Percentiles rank a stretch among this genome's conserved stretches.
These are phyloP conservation scores for Talaromyces thailandensis DNA, from an alignment of 495 filamentous ascomycete species.

Conservation along the genomic window DNA sequence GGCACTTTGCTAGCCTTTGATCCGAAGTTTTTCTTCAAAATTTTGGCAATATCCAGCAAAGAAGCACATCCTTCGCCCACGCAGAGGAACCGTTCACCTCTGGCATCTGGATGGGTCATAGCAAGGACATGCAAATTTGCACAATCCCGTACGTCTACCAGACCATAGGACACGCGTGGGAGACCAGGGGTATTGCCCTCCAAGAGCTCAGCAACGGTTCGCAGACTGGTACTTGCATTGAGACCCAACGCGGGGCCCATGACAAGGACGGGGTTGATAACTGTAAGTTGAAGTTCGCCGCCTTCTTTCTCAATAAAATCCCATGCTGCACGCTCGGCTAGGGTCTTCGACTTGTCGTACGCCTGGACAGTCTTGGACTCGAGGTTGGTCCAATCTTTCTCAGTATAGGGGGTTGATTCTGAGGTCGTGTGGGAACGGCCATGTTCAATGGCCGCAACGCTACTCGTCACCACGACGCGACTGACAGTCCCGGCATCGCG, in stretches of 20 bases:
- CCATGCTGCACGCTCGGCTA: conserved; percentile 28
- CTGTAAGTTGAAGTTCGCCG: conserved; percentile 21
- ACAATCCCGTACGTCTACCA: conserved; percentile 16
- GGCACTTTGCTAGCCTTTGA: neutral
- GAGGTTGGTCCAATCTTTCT: conserved; percentile 32
- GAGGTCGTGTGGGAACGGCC: neutral
- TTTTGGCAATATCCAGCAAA: neutral
- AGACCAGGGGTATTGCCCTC: conserved; percentile 3
- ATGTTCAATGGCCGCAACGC: neutral
- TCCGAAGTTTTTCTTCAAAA: neutral
- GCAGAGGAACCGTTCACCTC: neutral
- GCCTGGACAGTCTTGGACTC: conserved; percentile 7
- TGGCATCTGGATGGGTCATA: neutral
- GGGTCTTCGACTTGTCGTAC: conserved; percentile 31
- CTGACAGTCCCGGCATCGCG: neutral
- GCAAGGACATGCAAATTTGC: conserved; percentile 20
- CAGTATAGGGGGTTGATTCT: conserved; percentile 22
- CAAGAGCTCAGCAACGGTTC: neutral
- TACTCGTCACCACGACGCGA: conserved; percentile 5
- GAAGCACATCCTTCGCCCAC: neutral
- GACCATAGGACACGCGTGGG: neutral
- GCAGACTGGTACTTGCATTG: neutral
- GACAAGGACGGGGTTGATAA: conserved; percentile 28
- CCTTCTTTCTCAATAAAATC: conserved; percentile 19
- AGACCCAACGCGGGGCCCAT: conserved; percentile 14